phyloP scores from a whole-genome alignment of 2,329 filamentous ascomycete genomes.

The Pseudopithomyces maydicus region DNA sequence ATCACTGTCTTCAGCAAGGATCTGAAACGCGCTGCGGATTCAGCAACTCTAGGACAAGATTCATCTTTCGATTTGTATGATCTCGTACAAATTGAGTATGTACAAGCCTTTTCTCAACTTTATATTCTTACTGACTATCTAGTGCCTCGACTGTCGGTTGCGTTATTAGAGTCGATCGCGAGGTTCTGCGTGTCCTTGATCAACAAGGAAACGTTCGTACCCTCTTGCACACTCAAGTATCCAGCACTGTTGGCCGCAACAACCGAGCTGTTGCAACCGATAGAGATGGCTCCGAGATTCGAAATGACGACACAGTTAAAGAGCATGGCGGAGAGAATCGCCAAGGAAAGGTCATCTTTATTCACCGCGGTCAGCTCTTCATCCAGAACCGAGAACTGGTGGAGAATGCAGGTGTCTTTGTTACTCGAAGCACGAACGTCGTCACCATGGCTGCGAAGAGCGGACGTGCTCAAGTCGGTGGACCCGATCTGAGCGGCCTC shows the following conservation, averaged over 20 bases:
- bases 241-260: constrained; percentile 82
- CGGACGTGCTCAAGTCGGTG: constrained; percentile 72
- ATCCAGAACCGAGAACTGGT: constrained; percentile 81
- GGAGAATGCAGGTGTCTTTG: constrained; percentile 89
- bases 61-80: constrained; percentile 92
- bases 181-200: constrained; percentile 87
- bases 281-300: constrained; percentile 89
- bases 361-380: constrained; percentile 92
- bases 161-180: constrained; percentile 92
- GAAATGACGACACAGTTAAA: constrained; percentile 88
- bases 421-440: constrained; percentile 83
- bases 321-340: constrained; percentile 85
- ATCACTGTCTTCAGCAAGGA: constrained; percentile 99
- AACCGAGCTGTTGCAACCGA: constrained; percentile 90
- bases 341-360: constrained; percentile 88
- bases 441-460: constrained; percentile 94
- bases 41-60: constrained; percentile 81
- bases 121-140: constrained; percentile 15
- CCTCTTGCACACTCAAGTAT: constrained; percentile 87
- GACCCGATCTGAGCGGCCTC: constrained; percentile 86
- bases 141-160: constrained; percentile 86
- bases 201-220: constrained; percentile 84
- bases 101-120: constrained; percentile 15
- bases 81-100: constrained; percentile 86
- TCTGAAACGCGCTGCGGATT: constrained; percentile 88